phyloP scores from a whole-genome alignment of 768 basidiomycete species.

The Suillus sp. region DNA sequence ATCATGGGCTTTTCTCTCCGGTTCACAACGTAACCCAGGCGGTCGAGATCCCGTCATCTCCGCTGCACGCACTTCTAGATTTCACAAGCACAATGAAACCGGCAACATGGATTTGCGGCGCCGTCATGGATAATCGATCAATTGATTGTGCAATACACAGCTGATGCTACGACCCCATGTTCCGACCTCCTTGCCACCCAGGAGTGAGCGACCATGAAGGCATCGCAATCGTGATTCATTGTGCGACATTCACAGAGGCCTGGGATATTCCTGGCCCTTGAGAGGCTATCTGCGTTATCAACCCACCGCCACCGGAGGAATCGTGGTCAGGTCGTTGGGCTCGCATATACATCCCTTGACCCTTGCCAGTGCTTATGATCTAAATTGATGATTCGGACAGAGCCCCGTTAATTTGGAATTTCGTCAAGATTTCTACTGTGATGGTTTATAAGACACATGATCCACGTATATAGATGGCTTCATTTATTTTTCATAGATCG shows the following conservation, averaged over 20 bases:
- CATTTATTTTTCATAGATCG: conserved; percentile 6
- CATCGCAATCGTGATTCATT: neutral
- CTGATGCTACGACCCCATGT: neutral
- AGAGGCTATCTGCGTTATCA: neutral
- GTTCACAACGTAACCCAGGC: neutral
- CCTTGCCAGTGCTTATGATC: neutral
- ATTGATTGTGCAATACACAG: neutral
- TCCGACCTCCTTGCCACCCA: neutral
- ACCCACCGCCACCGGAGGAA: neutral
- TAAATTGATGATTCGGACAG: neutral
- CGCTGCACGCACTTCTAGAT: neutral
- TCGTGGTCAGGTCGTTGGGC: conserved; percentile 5
- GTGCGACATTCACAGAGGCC: neutral
- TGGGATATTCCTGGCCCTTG: neutral
- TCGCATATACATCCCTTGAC: neutral
- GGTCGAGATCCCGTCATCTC: neutral
- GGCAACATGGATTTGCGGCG: neutral
- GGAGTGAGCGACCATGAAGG: neutral
- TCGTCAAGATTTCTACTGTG: neutral
- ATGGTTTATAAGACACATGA: neutral
- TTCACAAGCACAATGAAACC: neutral
- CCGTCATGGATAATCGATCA: neutral
- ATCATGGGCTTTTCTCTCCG: neutral
- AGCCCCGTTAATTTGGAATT: conserved; percentile 1
- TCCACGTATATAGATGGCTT: conserved; percentile 3